Conservation (phyloP, 2,329 filamentous ascomycete species). For the Fusarium secorum region DNA sequence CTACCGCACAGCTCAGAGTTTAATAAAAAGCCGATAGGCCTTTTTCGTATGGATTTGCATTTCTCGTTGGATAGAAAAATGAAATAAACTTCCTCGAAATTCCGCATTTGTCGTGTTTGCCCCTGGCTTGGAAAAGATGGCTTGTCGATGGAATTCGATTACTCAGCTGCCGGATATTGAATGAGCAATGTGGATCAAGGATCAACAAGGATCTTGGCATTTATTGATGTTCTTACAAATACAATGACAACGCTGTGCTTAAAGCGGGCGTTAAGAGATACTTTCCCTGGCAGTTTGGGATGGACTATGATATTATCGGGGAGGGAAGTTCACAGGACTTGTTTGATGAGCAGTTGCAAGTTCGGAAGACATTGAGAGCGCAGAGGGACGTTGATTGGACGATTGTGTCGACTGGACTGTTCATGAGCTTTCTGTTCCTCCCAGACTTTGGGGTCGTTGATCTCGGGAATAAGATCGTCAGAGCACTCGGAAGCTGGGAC, state of each 20-base stretch:
- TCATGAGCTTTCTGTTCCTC: constrained; percentile 74
- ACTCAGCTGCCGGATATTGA: neutral
- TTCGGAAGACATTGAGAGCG: constrained; percentile 59
- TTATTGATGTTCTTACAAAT: neutral
- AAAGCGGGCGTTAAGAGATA: constrained; percentile 59
- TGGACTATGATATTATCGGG: constrained; percentile 73
- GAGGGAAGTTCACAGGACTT: constrained; percentile 66
- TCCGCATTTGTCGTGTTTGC: constrained; percentile 8
- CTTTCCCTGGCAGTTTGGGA: constrained; percentile 78
- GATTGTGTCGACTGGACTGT: constrained; percentile 73
- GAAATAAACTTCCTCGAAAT: neutral
- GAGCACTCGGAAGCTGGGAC: constrained; percentile 68
- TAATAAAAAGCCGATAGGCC: constrained; percentile 9
- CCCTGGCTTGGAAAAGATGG: neutral
- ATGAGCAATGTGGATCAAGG: neutral
- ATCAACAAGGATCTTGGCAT: neutral
- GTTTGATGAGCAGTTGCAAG: constrained; percentile 72
- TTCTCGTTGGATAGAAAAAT: neutral
- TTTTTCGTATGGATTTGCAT: neutral
- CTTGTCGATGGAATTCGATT: constrained; percentile 1
- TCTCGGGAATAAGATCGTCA: constrained; percentile 50
- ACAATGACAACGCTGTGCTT: constrained; percentile 56
- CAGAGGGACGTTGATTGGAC: constrained; percentile 64
- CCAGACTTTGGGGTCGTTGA: constrained; percentile 69
- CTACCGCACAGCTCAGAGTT: constrained; percentile 14